Conservation (phyloP, 495 filamentous ascomycete genomes). For the Stereocaulon alpinum region DNA sequence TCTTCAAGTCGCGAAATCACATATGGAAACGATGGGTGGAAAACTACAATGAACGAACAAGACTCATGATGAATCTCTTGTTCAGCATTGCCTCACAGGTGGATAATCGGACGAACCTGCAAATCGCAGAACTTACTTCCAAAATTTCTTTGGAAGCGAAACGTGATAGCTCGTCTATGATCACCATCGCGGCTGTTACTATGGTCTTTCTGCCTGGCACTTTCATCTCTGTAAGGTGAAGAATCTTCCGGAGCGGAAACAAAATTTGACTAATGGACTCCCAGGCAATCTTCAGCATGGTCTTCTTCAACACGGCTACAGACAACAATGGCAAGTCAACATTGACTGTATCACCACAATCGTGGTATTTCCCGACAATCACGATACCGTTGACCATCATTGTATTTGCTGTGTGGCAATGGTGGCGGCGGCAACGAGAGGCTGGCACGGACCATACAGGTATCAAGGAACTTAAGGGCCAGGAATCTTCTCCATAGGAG, state of each 20-base stretch:
- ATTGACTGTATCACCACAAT: slow-evolving; percentile 6
- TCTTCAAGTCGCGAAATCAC: neutral
- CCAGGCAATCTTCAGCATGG: slow-evolving; percentile 16
- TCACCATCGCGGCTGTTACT: slow-evolving; percentile 41
- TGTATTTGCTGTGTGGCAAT: slow-evolving; percentile 6
- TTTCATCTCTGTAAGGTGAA: slow-evolving; percentile 31
- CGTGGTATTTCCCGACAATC: slow-evolving; percentile 10
- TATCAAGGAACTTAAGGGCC: too few species aligned
- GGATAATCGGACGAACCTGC: slow-evolving; percentile 11
- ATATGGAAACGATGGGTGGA: slow-evolving; percentile 5
- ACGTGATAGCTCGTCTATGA: slow-evolving; percentile 41
- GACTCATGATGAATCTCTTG: slow-evolving; percentile 6
- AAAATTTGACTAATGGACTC: neutral
- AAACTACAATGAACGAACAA: slow-evolving; percentile 8
- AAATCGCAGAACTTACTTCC: slow-evolving; percentile 13
- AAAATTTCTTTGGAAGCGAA: slow-evolving; percentile 34
- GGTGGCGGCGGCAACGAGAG: slow-evolving; percentile 5
- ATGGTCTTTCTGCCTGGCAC: slow-evolving; percentile 46
- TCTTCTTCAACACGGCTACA: slow-evolving; percentile 7
- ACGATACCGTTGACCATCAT: slow-evolving; percentile 8
- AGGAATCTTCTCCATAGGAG: too few species aligned
- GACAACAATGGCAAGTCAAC: neutral
- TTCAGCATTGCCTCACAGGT: slow-evolving; percentile 11
- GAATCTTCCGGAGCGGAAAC: slow-evolving; percentile 18
- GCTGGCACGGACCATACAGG: neutral